Base-by-base conservation (phyloP, 768 basidiomycete genomes). In the Rhodotorula babjevae region DNA sequence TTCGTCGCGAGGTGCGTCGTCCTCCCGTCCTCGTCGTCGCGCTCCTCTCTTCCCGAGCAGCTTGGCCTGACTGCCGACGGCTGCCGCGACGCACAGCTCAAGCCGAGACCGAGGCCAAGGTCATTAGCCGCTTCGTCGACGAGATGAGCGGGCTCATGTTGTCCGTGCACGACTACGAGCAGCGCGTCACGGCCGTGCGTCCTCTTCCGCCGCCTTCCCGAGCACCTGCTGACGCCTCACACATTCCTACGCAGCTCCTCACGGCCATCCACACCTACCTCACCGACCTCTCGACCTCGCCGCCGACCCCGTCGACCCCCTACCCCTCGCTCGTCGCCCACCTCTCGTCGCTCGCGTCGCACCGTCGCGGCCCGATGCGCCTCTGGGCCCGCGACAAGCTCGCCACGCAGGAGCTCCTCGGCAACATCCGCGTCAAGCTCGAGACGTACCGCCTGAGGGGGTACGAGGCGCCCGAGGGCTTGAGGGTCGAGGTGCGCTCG, bases 101-200 rank as follows among this genome's bases (percentile, higher is more conserved):
- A 81, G 90, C 91, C 10, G 92, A 97, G 81, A 96, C 93, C 0
- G 93, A 93, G 29, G 90, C 93, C 2, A 87, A 94, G 63, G 86
- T 95, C 18, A 91, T 98, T 0, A 92, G 92, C 80, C 95, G 95
- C 79, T 98, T 98, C 78, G 93, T 92, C 1, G 92, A 96, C 75
- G 86, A 95, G 65, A 92, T 96, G 90, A 91, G 90, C 77, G 91
- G 90, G 7, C 88, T 93, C 18, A 93, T 93, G 92, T 79, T 87
- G 5, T 88, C 87, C 61, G 85, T 87, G 74, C 94, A 93, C 77
- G 94, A 97, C 80, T 99, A 97, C 78, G 94, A 97, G 79, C 86
- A 89, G 29, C 90, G 95, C 47, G 88, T 89, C 63, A 85, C 86
- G 61, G 83, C 87, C 53, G 91, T 92, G 77, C 53, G 85, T 80